Evolutionary conservation across 768 basidiomycete genomes (phyloP).

Genomic region (Podaxis rugospora): DNA sequence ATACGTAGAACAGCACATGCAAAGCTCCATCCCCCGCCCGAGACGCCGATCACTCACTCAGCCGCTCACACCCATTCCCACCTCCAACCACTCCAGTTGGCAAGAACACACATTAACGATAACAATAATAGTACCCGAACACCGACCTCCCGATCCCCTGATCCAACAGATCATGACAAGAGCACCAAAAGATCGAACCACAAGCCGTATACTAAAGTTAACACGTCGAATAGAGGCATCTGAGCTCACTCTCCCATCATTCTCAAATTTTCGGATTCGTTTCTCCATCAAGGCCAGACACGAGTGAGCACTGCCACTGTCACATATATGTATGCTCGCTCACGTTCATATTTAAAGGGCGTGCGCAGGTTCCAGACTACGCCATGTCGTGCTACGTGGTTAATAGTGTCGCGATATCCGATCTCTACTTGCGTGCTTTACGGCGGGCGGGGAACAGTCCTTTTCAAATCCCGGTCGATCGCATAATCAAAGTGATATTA

Average conservation of each 20-base stretch:
- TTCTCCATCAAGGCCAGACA: too few species aligned
- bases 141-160: neutral
- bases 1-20: too few species aligned
- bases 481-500: neutral
- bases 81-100: neutral
- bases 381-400: neutral
- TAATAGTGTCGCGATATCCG: neutral
- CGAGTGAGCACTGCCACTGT: too few species aligned
- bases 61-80: neutral
- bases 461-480: neutral
- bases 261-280: neutral
- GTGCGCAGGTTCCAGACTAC: neutral
- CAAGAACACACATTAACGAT: neutral
- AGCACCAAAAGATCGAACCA: neutral
- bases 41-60: too few species aligned
- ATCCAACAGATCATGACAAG: neutral
- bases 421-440: neutral
- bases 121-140: neutral
- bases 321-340: too few species aligned
- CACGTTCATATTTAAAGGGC: too few species aligned
- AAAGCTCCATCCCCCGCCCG: too few species aligned
- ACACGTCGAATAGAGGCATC: neutral
- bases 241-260: neutral
- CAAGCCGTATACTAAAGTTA: neutral
- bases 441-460: neutral